A percentile compares a stretch with the other conserved stretches of the same genome.
These are phyloP conservation scores for Mycena kentingensis DNA, from an alignment of 768 basidiomycete species.

Conservation along the genomic window DNA sequence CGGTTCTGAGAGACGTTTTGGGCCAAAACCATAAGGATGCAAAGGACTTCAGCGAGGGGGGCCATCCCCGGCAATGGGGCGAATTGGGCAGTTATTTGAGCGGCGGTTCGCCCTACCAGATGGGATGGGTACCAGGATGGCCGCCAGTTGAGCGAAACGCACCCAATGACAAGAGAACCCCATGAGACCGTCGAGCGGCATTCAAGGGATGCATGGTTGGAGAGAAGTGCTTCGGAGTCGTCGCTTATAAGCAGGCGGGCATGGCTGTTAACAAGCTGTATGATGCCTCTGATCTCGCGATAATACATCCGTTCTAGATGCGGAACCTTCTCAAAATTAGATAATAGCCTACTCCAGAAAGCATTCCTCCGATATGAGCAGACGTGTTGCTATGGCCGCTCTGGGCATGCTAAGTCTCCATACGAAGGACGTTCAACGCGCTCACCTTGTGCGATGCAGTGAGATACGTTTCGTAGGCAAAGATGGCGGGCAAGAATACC, in stretches of 20 bases:
- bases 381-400: constrained; percentile 55
- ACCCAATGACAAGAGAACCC: too few species aligned
- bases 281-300: too few species aligned
- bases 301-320: too few species aligned
- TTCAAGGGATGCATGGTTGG: background rate
- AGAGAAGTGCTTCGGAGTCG: too few species aligned
- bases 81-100: constrained; percentile 50
- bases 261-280: background rate
- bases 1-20: constrained; percentile 51
- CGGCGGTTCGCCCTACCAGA: constrained; percentile 41
- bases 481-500: constrained; percentile 68
- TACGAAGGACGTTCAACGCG: constrained; percentile 1
- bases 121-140: too few species aligned
- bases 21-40: constrained; percentile 47
- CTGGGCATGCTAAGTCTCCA: constrained; percentile 35
- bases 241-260: too few species aligned
- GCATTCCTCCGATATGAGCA: constrained; percentile 70
- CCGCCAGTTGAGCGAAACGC: too few species aligned
- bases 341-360: constrained; percentile 62
- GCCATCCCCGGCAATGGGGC: constrained; percentile 50
- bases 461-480: constrained; percentile 59
- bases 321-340: constrained; percentile 41
- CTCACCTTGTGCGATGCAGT: constrained; percentile 44
- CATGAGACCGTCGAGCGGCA: too few species aligned
- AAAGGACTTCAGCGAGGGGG: constrained; percentile 43